Conservation (phyloP, 2,329 filamentous ascomycete genomes). For the Incumbomyces delicatus region DNA sequence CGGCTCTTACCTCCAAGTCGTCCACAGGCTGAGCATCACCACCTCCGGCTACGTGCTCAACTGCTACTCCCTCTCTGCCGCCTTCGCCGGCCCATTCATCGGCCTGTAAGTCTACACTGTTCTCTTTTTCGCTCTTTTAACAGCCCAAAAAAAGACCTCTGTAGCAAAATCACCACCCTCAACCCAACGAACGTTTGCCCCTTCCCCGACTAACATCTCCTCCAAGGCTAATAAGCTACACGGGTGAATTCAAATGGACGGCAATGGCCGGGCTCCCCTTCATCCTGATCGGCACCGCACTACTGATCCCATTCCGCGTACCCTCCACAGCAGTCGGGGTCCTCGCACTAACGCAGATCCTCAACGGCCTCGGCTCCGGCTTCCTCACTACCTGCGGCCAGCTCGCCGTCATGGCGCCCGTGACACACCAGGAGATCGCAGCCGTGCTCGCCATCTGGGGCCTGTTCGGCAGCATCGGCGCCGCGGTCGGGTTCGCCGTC, state of each 20-base stretch:
- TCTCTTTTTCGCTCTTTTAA: too few species aligned
- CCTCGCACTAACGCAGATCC: slow-evolving; percentile 44
- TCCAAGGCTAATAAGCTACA: slow-evolving; percentile 21
- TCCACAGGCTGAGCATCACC: slow-evolving; percentile 35
- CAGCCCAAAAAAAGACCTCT: too few species aligned
- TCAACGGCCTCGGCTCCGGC: slow-evolving; percentile 43
- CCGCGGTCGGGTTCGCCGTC: slow-evolving; percentile 25
- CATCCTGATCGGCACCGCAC: slow-evolving; percentile 39
- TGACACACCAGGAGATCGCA: slow-evolving; percentile 43
- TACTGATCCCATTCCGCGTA: slow-evolving; percentile 46
- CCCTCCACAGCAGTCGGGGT: slow-evolving; percentile 39
- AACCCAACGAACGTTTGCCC: too few species aligned
- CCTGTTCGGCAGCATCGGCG: slow-evolving; percentile 26
- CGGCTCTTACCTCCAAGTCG: slow-evolving; percentile 44
- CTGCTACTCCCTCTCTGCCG: too few species aligned
- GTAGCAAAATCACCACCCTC: too few species aligned
- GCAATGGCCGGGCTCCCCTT: slow-evolving; percentile 41
- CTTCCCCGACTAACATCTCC: too few species aligned
- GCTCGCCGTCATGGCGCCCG: slow-evolving; percentile 46
- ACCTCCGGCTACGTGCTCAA: slow-evolving; percentile 37
- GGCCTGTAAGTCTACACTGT: too few species aligned
- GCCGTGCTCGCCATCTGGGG: slow-evolving; percentile 27
- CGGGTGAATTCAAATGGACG: slow-evolving; percentile 42
- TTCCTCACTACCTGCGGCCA: slow-evolving; percentile 44
- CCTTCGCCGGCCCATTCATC: too few species aligned